Base-by-base conservation (phyloP, 352 stramenopile species). In the Globisporangium mamillatum region DNA sequence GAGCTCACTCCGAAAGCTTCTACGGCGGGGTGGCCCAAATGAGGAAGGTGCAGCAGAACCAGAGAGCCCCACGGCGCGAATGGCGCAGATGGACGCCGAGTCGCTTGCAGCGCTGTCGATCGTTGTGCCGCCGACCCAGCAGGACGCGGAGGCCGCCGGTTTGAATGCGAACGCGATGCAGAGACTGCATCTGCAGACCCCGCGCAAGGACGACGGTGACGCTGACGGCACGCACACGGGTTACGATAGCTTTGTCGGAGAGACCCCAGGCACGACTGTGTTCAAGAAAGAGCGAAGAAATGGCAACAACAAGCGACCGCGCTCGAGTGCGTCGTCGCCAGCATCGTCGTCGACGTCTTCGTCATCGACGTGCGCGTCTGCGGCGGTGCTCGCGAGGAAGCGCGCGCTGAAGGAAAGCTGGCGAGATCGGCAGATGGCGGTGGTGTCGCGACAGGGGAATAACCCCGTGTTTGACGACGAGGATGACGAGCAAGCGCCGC, bases 111-210 rank as follows among this genome's bases (percentile, higher is more conserved):
- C 59, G 14, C 52, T 71, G 7, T 71, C 66, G 66, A 52, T 71
- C 24, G 41, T 71, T 52, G 57, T 70, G 9, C 50, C 59, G 6
- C n/a, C 46, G 46, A 36, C 25, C 20, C 66, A 41, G 4, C 36
- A 64, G 36, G 52, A 62, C 24, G 18, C 6, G 5, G 63, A 68
- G 52, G 46, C 16, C 5, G 41, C 36, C 3, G 32, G 25, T 32
- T 46, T 58, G 22, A 60, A 67, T 27, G 38, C 66, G 25, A 56
- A 41, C 25, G 66, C 66, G 14, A 71, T 71, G 66, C 66, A 71
- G 59, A 48, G 61, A 22, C 59, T 71, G 66, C 66, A 53, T 25
- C 24, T 71, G 25, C 66, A 71, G 59, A 71, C 66, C 3, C 66
- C 66, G 36, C 57, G 57, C 34, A 44, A 60, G 18, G 27, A 32